Base-by-base conservation (phyloP, 2,329 filamentous ascomycete species). In the Penicillium sp. region DNA sequence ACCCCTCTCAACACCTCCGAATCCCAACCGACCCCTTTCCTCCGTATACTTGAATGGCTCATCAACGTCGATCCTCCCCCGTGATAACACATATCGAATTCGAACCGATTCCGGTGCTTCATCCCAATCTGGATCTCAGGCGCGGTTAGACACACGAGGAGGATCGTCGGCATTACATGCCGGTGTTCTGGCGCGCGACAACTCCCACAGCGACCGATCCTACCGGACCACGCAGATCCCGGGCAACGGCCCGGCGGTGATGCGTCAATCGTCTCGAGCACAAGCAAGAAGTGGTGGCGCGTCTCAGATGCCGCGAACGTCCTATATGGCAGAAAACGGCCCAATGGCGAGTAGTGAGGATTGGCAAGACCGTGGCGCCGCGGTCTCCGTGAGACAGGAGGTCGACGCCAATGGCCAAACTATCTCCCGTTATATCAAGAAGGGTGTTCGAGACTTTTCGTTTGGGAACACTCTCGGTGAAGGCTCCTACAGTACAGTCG, bases 401-500 rank as follows among this genome's bases (percentile, higher is more conserved):
- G 83, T 92, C 27, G 94, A 97, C 74, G 85, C 89, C 31, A 90
- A 88, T 64, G 94, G 94, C 21, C 89, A 91, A 65, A 86, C 90
- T 3, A 83, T 96, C 9, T 83, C 91, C 61, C 87, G 91, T 61
- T 88, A 90, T 58, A 88, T 97, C 54, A 97, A 97, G 76, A 99
- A 99, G 73, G 94, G 94, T 2, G 94, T 99, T 45, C 90, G 94
- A 65, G 94, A 99, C 78, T 99, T 99, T 76, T 89, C 88, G 38
- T 99, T 99, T 77, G 93, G 93, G 25, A 85, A 90, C 54, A 88
- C 93, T 2, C 82, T 99, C 2, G 94, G 94, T 57, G 94, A 99
- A 76, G 94, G 94, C 27, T 99, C 94, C 6, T 99, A 99, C 83
- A 97, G 93, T 71, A 97, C 93, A 9, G 94, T 99, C 38, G 86